A percentile compares a stretch with the other conserved stretches of the same genome.
These are phyloP conservation scores for Castanospermum australe DNA, from an alignment of 306 rosid genomes.

Conservation along the genomic window DNA sequence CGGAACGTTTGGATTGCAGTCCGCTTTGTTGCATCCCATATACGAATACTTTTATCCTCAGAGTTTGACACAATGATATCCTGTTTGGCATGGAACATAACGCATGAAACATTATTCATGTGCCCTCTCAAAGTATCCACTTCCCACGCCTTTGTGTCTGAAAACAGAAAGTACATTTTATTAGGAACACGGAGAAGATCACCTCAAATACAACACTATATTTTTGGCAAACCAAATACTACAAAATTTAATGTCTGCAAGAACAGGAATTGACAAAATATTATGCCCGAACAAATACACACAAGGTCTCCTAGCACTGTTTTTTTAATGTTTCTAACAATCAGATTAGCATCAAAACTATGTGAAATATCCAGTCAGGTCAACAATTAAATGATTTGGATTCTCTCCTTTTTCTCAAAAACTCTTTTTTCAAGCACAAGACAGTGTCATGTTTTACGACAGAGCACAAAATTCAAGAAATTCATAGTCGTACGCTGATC, in stretches of 20 bases:
- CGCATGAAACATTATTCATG: slow-evolving; percentile 77
- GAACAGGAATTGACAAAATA: not conserved
- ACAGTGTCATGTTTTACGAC: too few species aligned
- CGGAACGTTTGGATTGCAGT: slow-evolving; percentile 79
- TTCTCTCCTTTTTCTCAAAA: not conserved
- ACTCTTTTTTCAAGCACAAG: too few species aligned
- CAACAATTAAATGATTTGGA: too few species aligned
- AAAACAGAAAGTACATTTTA: not conserved
- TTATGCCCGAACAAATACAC: not conserved
- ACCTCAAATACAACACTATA: not conserved
- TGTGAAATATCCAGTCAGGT: not conserved
- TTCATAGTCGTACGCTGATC: too few species aligned
- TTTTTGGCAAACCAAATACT: not conserved
- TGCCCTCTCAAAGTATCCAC: slow-evolving; percentile 83
- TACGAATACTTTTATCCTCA: slow-evolving; percentile 77
- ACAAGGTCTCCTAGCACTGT: not conserved
- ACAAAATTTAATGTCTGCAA: not conserved
- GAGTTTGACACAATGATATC: slow-evolving; percentile 77
- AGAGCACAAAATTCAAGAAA: too few species aligned
- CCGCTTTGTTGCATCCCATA: slow-evolving; percentile 76
- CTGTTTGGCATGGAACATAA: slow-evolving; percentile 76
- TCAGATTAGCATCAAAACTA: not conserved
- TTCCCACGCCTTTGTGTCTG: slow-evolving; percentile 87
- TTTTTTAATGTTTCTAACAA: not conserved
- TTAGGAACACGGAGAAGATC: not conserved